phyloP scores from a whole-genome alignment of 2,329 filamentous ascomycete species.

The Pestalotiopsis fici region DNA sequence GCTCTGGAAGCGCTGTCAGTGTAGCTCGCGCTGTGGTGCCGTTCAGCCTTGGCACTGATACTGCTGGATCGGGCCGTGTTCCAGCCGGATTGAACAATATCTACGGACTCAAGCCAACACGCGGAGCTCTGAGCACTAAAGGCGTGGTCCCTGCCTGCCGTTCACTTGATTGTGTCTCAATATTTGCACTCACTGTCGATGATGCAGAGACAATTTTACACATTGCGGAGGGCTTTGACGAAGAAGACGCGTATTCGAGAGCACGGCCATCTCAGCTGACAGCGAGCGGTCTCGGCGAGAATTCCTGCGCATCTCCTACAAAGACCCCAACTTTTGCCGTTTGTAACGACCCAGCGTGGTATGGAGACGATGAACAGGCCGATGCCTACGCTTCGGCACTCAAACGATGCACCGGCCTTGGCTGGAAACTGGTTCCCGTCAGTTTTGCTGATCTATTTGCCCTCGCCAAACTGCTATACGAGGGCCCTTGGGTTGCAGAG shows the following conservation, averaged over 20 bases:
- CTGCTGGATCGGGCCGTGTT: slow-evolving; percentile 55
- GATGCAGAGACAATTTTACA: slow-evolving; percentile 54
- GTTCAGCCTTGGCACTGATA: slow-evolving; percentile 59
- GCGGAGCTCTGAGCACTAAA: slow-evolving; percentile 49
- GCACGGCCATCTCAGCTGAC: slow-evolving; percentile 7
- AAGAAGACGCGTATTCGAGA: slow-evolving; percentile 53
- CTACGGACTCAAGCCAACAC: slow-evolving; percentile 52
- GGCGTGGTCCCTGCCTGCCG: slow-evolving; percentile 57
- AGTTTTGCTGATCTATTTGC: slow-evolving; percentile 52
- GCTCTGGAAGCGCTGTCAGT: slow-evolving; percentile 57
- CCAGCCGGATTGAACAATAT: slow-evolving; percentile 56
- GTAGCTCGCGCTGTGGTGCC: slow-evolving; percentile 55
- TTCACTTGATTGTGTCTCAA: slow-evolving; percentile 58
- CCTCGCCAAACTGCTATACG: slow-evolving; percentile 55
- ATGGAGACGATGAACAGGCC: slow-evolving; percentile 35
- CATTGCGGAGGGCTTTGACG: slow-evolving; percentile 47
- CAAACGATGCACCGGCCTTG: slow-evolving; percentile 34
- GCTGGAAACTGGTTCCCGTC: slow-evolving; percentile 41
- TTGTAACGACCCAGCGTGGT: slow-evolving; percentile 43
- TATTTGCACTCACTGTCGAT: slow-evolving; percentile 48
- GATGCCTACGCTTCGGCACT: slow-evolving; percentile 44
- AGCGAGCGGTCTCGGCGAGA: too few relatives aligned
- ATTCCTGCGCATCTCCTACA: too few relatives aligned
- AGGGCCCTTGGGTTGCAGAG: slow-evolving; percentile 59
- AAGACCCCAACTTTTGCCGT: slow-evolving; percentile 27